Evolutionary conservation across 768 basidiomycete species (phyloP), one percentile per base, ranked within the genome.

Genomic region (Psilocybe sp.): DNA sequence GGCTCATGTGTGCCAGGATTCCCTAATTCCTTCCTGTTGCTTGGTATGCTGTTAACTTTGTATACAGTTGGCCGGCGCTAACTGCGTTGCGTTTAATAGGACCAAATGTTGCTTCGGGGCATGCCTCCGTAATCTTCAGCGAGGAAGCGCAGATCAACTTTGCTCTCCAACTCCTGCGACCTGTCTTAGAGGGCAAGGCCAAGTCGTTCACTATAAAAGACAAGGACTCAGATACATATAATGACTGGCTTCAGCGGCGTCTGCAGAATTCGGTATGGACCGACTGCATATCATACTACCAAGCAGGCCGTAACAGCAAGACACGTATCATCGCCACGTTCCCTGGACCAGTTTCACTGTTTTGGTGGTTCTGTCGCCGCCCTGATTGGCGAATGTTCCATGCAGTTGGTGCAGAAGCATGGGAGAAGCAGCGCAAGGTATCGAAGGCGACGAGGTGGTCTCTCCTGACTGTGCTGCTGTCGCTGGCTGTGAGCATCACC

Each of bases 111-210:
- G 76, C 74, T 23, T 70, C 78, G 7, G 82, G 81, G 12, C 82
- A 84, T 55, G 77, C 76, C 8, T 83, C 82, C 19, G 70, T 79
- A 33, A 69, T 84, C 41, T 82, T 79, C 59, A 71, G 69, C 45
- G 72, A 78, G 53, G 82, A 84, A 60, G 67, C 73, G 6, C 80
- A 84, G 82, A 78, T 82, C 60, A 63, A 71, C 43, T 68, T 76
- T 52, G 69, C 73, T 37, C 46, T 81, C 51, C 68, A 80, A 54
- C 60, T 84, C 49, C 71, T 82, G 60, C 70, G 72, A 61, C 82
- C 81, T 20, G 65, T 85, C 42, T 44, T 84, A 15, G 64, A 69
- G 33, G 74, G 77, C 31, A 63, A 71, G 54, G 73, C 74, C 18
- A 74, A 71, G 59, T 77, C 79, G 10, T 72, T 83, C 49, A 76